phyloP scores from a whole-genome alignment of 2,329 filamentous ascomycete genomes.

The Calonectria pauciramosa region DNA sequence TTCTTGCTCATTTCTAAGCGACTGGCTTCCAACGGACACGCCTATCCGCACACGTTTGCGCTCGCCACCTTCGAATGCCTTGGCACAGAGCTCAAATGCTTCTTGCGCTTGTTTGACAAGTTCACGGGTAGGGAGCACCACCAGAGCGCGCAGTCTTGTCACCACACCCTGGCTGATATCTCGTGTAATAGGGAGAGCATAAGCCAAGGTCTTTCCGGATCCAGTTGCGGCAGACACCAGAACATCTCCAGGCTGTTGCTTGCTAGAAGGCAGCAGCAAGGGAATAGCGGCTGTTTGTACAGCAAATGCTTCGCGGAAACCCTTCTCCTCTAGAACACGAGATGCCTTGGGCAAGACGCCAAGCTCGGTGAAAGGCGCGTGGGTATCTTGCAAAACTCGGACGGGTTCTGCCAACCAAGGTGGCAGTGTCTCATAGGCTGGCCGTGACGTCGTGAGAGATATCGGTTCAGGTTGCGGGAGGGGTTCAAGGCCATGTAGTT shows the following conservation, averaged over 20 bases:
- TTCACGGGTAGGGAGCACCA: slow-evolving; percentile 92
- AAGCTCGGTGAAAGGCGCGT: slow-evolving; percentile 72
- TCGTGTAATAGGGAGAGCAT: slow-evolving; percentile 87
- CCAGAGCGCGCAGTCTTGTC: slow-evolving; percentile 80
- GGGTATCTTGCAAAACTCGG: slow-evolving; percentile 73
- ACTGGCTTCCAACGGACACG: slow-evolving; percentile 85
- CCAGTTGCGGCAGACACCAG: slow-evolving; percentile 94
- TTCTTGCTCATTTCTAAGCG: slow-evolving; percentile 75
- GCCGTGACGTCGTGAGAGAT: slow-evolving; percentile 67
- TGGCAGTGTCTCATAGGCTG: slow-evolving; percentile 84
- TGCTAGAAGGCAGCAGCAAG: slow-evolving; percentile 77
- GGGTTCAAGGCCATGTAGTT: slow-evolving; percentile 81
- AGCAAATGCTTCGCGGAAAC: slow-evolving; percentile 56
- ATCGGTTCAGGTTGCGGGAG: slow-evolving; percentile 82
- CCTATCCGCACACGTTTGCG: slow-evolving; percentile 82
- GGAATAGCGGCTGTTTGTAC: slow-evolving; percentile 74
- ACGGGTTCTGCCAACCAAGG: slow-evolving; percentile 84
- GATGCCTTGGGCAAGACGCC: slow-evolving; percentile 73
- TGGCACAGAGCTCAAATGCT: slow-evolving; percentile 80
- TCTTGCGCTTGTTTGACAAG: slow-evolving; percentile 89
- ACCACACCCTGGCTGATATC: slow-evolving; percentile 75
- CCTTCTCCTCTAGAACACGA: slow-evolving; percentile 74
- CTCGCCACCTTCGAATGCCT: slow-evolving; percentile 67
- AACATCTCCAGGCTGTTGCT: slow-evolving; percentile 79
- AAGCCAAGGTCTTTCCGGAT: slow-evolving; percentile 95